Evolutionary conservation across 345 rosid species (phyloP), one percentile per base, ranked within the genome.

Genomic region (Eucalyptus sp.): DNA sequence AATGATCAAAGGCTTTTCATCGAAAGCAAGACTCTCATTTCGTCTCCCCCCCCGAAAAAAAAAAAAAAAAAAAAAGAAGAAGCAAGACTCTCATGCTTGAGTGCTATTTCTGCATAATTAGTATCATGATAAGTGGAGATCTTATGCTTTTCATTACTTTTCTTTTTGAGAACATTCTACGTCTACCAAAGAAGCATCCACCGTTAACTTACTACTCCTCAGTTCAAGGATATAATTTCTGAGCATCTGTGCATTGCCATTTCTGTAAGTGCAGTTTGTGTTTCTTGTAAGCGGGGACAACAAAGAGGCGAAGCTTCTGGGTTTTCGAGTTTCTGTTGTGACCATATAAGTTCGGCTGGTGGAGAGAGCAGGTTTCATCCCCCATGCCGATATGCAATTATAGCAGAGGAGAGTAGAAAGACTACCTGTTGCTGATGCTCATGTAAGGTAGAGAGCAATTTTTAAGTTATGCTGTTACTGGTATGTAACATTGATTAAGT

Each of bases 31-130:
- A 17, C 56, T 51, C 49, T 9, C 56, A 52, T 7, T 18, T 52
- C 1, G 10, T 52, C 4, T 1, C 41, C 41, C 51, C 16, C 2
- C 6, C 3, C 49, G n/a, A n/a, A n/a, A 2, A 0, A 49, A 49
- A 4, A 49, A 49, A 12, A 49, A 7, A 3, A 52, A 17, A 3
- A 37, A 37, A 3, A 52, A 18, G 3, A 37, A 37, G 56, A 52
- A 52, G 56, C 24, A 18, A 31, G 43, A 31, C 43, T 31, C 79
- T 16, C 22, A 31, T 31, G 79, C 7, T 31, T 31, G 79, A 8
- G 79, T 3, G 79, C 43, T 66, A 31, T 31, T 66, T 66, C 79
- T 5, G 79, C 43, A 66, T 66, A 66, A 66, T 66, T 66, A 7
- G 79, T 31, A 66, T 66, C 22, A 1, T 31, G 79, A 66, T 66